Conservation (phyloP, 352 stramenopile species). For the Paralagenidium karlingii region DNA sequence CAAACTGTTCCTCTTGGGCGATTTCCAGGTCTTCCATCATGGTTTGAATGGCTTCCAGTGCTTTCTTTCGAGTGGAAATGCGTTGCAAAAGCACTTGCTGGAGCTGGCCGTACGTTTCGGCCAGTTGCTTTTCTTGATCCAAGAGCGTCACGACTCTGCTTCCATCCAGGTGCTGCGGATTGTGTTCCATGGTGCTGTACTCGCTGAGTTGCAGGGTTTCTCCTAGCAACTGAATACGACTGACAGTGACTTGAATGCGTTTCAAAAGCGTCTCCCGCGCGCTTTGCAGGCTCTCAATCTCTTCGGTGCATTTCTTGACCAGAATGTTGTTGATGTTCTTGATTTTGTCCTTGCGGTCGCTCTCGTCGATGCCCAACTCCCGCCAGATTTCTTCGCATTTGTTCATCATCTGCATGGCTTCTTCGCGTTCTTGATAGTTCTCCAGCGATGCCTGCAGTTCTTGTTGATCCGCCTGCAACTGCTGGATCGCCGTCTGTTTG, state of each 20-base stretch:
- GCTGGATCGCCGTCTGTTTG: slow-evolving; percentile 13
- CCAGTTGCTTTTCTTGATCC: slow-evolving; percentile 38
- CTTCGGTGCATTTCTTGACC: slow-evolving; percentile 42
- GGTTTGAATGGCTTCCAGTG: slow-evolving; percentile 16
- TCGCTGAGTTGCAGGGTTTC: too few relatives aligned
- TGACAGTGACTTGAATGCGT: too few relatives aligned
- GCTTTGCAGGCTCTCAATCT: slow-evolving; percentile 36
- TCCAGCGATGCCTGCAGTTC: slow-evolving; percentile 21
- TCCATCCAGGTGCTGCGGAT: too few relatives aligned
- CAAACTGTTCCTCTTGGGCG: too few relatives aligned
- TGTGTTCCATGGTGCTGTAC: too few relatives aligned
- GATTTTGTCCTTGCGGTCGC: slow-evolving; percentile 39
- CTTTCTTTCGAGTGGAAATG: slow-evolving; percentile 18
- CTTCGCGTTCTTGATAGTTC: slow-evolving; percentile 35
- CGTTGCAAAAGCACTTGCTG: slow-evolving; percentile 27
- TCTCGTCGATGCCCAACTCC: slow-evolving; percentile 34
- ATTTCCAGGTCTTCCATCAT: slow-evolving; percentile 29
- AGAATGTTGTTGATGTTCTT: slow-evolving; percentile 45
- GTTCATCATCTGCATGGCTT: slow-evolving; percentile 45
- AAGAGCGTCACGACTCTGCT: too few relatives aligned
- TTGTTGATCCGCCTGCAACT: slow-evolving; percentile 12
- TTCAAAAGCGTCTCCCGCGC: slow-evolving; percentile 28
- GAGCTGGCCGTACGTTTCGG: slow-evolving; percentile 13
- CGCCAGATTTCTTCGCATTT: slow-evolving; percentile 56
- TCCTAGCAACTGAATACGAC: too few relatives aligned